Base-by-base conservation (phyloP, 1,139 yeast genomes). In the Pichia kudriavzevii region DNA sequence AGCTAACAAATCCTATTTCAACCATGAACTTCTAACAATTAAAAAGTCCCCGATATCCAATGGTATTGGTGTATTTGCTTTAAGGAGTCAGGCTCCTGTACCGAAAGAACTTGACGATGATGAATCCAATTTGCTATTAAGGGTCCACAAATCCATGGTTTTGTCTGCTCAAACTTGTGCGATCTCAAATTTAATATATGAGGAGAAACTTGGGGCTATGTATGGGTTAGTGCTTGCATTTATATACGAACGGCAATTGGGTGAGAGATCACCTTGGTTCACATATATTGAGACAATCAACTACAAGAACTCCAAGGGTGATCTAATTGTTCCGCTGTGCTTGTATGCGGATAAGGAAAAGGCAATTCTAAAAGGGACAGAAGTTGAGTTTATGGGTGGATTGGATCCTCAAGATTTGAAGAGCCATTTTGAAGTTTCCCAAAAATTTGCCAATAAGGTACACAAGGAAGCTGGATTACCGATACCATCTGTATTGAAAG, bases 41-140 rank as follows among this genome's bases (percentile, higher is more conserved):
- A 63, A 58, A 31, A 43, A 50, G 12, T 79, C 91, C 0, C 48
- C 59, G 6, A 44, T 63, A 7, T 34, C 37, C 3, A 85, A 88
- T 2, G 94, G 95, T 1, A 49, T 75, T 4, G 95, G 95, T 4
- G 93, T 85, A 1, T 82, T 79, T 55, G 75, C 81, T 6, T 56
- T 55, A 28, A 47, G 55, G 36, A 63, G 62, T 30, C 54, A 72
- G 45, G 43, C 21, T 13, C 46, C 48, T 9, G 52, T 72, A 43
- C 46, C 23, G 13, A 40, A 44, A 14, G 44, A 32, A 28, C 55
- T 51, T 21, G 59, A 58, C n/a, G 64, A 57, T 9, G 31, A 36
- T 4, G 52, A 49, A 11, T 45, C 49, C 10, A 49, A 53, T 4
- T 44, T 63, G 5, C 42, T 69, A 1, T 44, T 67, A 19, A 52